Conservation (phyloP, 2,329 filamentous ascomycete genomes). For the Exophiala dermatitidis region DNA sequence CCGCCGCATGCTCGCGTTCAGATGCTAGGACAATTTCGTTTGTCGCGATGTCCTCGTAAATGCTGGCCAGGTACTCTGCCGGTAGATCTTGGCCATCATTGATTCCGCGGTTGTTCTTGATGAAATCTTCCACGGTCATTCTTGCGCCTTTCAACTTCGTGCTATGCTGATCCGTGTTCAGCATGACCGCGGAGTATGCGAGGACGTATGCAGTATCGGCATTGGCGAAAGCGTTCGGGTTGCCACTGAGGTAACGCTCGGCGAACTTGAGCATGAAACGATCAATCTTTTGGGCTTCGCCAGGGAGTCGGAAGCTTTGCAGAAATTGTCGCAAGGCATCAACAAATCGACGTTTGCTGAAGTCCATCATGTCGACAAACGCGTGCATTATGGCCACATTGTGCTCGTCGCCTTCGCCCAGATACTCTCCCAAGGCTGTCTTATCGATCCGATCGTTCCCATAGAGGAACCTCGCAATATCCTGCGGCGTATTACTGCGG, state of each 20-base stretch:
- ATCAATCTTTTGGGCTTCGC: conserved; percentile 98
- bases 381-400: conserved; percentile 98
- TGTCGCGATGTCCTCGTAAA: conserved; percentile 83
- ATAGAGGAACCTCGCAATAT: conserved; percentile 77
- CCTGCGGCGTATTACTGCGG: conserved; percentile 63
- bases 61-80: conserved; percentile 78
- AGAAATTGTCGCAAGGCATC: conserved; percentile 86
- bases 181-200: conserved; percentile 90
- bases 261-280: conserved; percentile 99
- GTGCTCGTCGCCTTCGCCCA: conserved; percentile 86
- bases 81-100: conserved; percentile 93
- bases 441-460: conserved; percentile 83
- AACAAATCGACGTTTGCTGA: conserved; percentile 82
- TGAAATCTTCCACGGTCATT: conserved; percentile 96
- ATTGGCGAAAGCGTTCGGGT: conserved; percentile 95
- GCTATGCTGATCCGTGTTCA: conserved; percentile 95
- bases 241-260: conserved; percentile 87
- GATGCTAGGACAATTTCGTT: conserved; percentile 95
- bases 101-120: conserved; percentile 98
- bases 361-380: conserved; percentile 94
- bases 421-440: conserved; percentile 82
- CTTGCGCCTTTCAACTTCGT: conserved; percentile 69
- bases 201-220: conserved; percentile 96
- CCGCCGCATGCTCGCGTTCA: conserved; percentile 81
- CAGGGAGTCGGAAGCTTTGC: conserved; percentile 88